Evolutionary conservation across 2,329 filamentous ascomycete species (phyloP).

Genomic region (Teratosphaeria nubilosa): DNA sequence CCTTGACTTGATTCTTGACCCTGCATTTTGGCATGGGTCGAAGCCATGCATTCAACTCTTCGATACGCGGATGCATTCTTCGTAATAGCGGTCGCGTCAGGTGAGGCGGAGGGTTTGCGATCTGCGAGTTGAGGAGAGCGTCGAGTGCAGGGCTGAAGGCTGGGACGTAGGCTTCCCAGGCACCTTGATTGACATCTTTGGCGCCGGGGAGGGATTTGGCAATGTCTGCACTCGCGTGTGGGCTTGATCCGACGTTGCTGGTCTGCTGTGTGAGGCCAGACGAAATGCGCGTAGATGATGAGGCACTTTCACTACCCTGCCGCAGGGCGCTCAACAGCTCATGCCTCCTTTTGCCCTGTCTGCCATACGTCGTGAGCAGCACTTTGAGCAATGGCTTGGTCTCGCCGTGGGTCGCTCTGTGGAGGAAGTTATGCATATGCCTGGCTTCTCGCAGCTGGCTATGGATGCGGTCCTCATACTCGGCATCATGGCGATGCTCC

Average conservation of each 20-base stretch:
- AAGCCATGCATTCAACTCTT: conserved; percentile 37
- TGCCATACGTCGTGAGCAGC: conserved; percentile 47
- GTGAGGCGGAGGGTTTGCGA: conserved; percentile 19
- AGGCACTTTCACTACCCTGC: conserved; percentile 1
- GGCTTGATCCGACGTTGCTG: background rate
- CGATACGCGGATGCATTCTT: conserved; percentile 23
- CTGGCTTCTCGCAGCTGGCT: conserved; percentile 25
- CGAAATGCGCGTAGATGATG: background rate
- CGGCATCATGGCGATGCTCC: conserved; percentile 10
- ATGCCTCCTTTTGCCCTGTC: conserved; percentile 43
- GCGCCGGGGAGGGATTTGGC: background rate
- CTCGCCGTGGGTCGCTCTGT: conserved; percentile 48
- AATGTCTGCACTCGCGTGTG: background rate
- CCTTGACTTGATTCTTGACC: conserved; percentile 32
- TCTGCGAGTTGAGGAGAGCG: conserved; percentile 24
- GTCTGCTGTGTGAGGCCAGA: background rate
- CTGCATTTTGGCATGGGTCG: conserved; percentile 36
- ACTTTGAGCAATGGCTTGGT: conserved; percentile 40
- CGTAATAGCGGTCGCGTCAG: conserved; percentile 17
- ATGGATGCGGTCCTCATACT: conserved; percentile 4
- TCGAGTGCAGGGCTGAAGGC: conserved; percentile 24
- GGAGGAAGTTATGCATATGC: conserved; percentile 35
- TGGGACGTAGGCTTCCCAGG: conserved; percentile 21
- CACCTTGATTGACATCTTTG: conserved; percentile 4
- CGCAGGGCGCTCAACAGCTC: conserved; percentile 31